phyloP scores from a whole-genome alignment of 108 stramenopile genomes.

The Mediolabrus comicus region DNA sequence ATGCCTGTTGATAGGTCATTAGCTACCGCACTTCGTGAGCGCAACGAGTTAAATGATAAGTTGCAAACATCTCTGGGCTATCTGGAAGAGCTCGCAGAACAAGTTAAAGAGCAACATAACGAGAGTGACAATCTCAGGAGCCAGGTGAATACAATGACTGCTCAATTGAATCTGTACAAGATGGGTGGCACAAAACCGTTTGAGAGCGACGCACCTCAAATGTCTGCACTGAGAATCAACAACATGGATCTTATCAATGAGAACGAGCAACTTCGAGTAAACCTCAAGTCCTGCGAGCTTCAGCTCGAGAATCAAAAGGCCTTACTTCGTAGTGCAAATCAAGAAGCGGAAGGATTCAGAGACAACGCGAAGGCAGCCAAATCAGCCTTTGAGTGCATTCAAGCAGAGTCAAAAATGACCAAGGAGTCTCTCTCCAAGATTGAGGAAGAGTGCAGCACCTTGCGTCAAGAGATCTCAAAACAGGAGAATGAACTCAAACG shows the following conservation, averaged over 20 bases:
- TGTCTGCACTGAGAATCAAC: slow-evolving; percentile 23
- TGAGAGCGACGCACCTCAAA: slow-evolving; percentile 13
- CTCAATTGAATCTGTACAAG: slow-evolving; percentile 11
- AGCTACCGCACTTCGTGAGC: neutral
- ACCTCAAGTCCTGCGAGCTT: slow-evolving; percentile 27
- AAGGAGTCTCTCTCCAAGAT: slow-evolving; percentile 14
- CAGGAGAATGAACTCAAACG: slow-evolving; percentile 26
- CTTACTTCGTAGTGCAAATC: slow-evolving; percentile 7
- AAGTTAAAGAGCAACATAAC: neutral
- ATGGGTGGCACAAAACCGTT: neutral
- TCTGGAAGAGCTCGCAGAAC: neutral
- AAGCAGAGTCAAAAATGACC: slow-evolving; percentile 13
- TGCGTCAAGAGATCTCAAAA: slow-evolving; percentile 8
- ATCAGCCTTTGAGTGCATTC: slow-evolving; percentile 36
- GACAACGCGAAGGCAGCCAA: slow-evolving; percentile 22
- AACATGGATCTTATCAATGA: slow-evolving; percentile 29
- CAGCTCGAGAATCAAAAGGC: slow-evolving; percentile 20
- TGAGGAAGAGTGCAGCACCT: slow-evolving; percentile 7
- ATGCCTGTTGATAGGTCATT: neutral
- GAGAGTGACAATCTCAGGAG: neutral
- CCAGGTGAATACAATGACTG: neutral
- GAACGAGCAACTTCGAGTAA: slow-evolving; percentile 27
- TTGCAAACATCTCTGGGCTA: neutral
- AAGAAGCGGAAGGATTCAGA: slow-evolving; percentile 15
- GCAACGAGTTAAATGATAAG: neutral